phyloP scores from a whole-genome alignment of 2,329 filamentous ascomycete species.

The Oidium heveae region DNA sequence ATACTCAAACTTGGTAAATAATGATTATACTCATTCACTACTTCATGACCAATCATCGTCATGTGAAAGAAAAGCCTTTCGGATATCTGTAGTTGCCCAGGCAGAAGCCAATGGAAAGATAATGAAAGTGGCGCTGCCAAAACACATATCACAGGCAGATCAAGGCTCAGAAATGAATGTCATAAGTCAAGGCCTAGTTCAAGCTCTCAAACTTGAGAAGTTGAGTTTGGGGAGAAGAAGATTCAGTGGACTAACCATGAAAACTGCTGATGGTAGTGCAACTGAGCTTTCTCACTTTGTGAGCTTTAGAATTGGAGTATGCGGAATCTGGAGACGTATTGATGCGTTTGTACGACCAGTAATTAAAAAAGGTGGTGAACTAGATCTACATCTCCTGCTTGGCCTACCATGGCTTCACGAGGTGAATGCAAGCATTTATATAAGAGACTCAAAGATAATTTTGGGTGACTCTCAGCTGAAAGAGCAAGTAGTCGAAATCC shows the following conservation, averaged over 20 bases:
- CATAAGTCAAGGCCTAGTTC: background rate
- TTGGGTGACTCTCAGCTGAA: too few relatives aligned
- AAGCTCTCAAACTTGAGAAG: background rate
- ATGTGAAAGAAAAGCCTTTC: background rate
- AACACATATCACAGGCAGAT: background rate
- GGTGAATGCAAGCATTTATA: too few relatives aligned
- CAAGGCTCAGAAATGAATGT: background rate
- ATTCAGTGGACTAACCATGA: background rate
- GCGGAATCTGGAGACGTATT: too few relatives aligned
- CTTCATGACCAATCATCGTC: too few relatives aligned
- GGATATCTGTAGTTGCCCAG: background rate
- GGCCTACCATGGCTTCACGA: too few relatives aligned
- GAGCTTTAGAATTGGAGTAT: background rate
- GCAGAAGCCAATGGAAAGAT: background rate
- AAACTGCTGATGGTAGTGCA: background rate
- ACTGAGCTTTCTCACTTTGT: background rate
- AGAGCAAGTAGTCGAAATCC: background rate
- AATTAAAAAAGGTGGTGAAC: too few relatives aligned
- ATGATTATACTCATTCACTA: too few relatives aligned
- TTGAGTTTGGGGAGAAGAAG: background rate
- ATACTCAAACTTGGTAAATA: background rate
- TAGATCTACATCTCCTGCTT: too few relatives aligned
- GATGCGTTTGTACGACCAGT: too few relatives aligned
- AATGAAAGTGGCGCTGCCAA: background rate
- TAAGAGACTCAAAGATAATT: too few relatives aligned